Evolutionary conservation across 2,329 filamentous ascomycete genomes (phyloP), one percentile per base, ranked within the genome.

Genomic region (Paramyrothecium roridum): DNA sequence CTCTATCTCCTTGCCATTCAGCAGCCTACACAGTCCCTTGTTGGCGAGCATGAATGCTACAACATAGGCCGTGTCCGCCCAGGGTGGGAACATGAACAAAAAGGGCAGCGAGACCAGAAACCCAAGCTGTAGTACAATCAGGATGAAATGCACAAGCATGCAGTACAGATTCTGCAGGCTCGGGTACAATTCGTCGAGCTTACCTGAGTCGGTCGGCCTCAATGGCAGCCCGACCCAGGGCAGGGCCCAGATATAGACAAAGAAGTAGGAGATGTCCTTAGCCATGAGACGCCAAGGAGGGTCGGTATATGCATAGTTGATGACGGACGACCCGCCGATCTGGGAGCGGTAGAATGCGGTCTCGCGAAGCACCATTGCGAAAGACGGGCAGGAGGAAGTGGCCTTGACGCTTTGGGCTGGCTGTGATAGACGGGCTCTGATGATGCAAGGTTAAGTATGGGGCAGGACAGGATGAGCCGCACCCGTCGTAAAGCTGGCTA

Each of bases 151-250:
- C 7, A 88, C 64, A 17, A 70, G 63, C 21, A 90, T 67, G 55
- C 79, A 81, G 60, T 77, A 79, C 1, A 85, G 34, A 60, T 91
- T 91, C 47, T 71, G 67, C 16, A 63, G 56, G 0, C 81, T 86
- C 1, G 79, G 78, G 56, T 85, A 81, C 19, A 91, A 73, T 72
- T 93, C 89, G 62, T 87, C 85, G 49, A 89, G 73, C 51, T 76
- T 62, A 16, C 75, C 81, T 2, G 81, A 82, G 46, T 76, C 75
- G 53, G 73, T 73, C 2, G 85, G 80, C 16, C 66, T 68, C 8
- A 86, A 48, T 0, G 88, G 88, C 61, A 80, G 74, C n/a, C 90
- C 54, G 37, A 89, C 74, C 67, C 81, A 83, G 2, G 85, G 85
- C 20, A 89, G 66, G 3, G 80, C 78, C 79, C 80, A 83, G 53